A percentile compares a stretch with the other conserved stretches of the same genome.
Evolutionary conservation across 148 eudicot genomes (phyloP).

Genomic region (Vaccinium darrowii): DNA sequence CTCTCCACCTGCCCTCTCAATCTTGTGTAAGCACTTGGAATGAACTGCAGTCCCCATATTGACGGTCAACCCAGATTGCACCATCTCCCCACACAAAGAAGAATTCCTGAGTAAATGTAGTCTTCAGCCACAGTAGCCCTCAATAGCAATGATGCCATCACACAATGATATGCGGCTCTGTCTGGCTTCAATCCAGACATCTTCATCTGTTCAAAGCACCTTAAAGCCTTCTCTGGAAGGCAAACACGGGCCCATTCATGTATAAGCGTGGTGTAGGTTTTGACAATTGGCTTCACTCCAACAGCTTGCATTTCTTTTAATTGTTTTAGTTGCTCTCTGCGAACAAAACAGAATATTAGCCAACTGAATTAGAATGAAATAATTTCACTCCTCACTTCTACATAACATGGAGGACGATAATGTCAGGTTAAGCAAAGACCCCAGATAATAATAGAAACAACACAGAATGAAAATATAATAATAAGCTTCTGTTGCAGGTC

Average conservation of each 20-base stretch:
- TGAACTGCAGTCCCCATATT: slow-evolving; percentile 98
- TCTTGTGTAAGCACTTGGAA: slow-evolving; percentile 77
- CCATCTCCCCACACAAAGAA: slow-evolving; percentile 72
- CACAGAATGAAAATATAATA: background rate
- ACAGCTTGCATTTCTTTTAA: slow-evolving; percentile 75
- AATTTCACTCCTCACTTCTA: background rate
- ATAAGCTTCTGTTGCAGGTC: background rate
- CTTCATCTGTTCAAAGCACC: slow-evolving; percentile 78
- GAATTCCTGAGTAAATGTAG: slow-evolving; percentile 64
- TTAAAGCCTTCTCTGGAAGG: slow-evolving; percentile 86
- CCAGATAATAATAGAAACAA: slow-evolving; percentile 6
- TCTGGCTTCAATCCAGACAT: slow-evolving; percentile 67
- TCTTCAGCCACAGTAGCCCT: slow-evolving; percentile 93
- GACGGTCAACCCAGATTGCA: slow-evolving; percentile 59
- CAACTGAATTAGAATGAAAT: background rate
- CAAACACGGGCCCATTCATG: slow-evolving; percentile 95
- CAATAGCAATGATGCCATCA: slow-evolving; percentile 81
- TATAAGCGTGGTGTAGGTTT: slow-evolving; percentile 84
- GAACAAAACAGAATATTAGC: slow-evolving; percentile 7
- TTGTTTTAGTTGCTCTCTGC: slow-evolving; percentile 71
- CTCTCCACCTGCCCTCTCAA: slow-evolving; percentile 76
- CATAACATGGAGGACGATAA: background rate
- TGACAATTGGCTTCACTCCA: slow-evolving; percentile 80
- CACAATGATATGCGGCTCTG: slow-evolving; percentile 91
- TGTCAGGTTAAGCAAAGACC: background rate